phyloP scores from a whole-genome alignment of 1,284 basidiomycete genomes.

The Blastosporella zonata region DNA sequence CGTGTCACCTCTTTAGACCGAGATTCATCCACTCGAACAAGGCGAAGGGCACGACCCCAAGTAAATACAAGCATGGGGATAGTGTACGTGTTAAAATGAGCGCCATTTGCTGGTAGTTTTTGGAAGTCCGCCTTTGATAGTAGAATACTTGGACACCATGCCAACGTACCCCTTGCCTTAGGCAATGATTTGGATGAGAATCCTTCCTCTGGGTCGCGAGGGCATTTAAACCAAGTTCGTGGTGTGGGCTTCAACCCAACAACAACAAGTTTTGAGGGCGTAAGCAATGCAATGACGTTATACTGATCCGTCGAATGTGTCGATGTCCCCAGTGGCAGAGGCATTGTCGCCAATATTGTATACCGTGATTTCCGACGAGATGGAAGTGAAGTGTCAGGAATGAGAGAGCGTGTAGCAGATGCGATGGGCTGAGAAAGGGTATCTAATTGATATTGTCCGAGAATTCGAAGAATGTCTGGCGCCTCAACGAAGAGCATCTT shows the following conservation, averaged over 20 bases:
- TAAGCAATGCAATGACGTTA: slow-evolving; percentile 84
- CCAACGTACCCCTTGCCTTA: slow-evolving; percentile 59
- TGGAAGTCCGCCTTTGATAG: not conserved
- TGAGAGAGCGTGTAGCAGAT: slow-evolving; percentile 6
- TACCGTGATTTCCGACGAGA: slow-evolving; percentile 47
- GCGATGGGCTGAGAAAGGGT: slow-evolving; percentile 24
- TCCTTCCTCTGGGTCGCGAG: slow-evolving; percentile 54
- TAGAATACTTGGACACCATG: slow-evolving; percentile 73
- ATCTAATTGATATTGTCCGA: slow-evolving; percentile 85
- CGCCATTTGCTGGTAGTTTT: slow-evolving; percentile 18
- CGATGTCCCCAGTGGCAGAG: slow-evolving; percentile 79
- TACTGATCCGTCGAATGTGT: slow-evolving; percentile 83
- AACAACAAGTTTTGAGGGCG: slow-evolving; percentile 87
- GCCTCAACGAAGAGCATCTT: slow-evolving; percentile 96
- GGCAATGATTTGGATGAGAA: slow-evolving; percentile 36
- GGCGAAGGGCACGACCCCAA: slow-evolving; percentile 69
- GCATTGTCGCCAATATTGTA: slow-evolving; percentile 75
- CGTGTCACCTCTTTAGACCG: slow-evolving; percentile 47
- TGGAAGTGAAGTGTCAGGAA: slow-evolving; percentile 21
- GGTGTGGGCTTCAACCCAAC: slow-evolving; percentile 92
- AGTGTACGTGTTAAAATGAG: slow-evolving; percentile 24
- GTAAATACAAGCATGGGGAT: slow-evolving; percentile 76
- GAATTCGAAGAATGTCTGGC: slow-evolving; percentile 89
- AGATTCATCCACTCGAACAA: slow-evolving; percentile 69
- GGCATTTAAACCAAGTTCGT: slow-evolving; percentile 87